phyloP scores from a whole-genome alignment of 129 eudicot species.

The Flaveria brownii region DNA sequence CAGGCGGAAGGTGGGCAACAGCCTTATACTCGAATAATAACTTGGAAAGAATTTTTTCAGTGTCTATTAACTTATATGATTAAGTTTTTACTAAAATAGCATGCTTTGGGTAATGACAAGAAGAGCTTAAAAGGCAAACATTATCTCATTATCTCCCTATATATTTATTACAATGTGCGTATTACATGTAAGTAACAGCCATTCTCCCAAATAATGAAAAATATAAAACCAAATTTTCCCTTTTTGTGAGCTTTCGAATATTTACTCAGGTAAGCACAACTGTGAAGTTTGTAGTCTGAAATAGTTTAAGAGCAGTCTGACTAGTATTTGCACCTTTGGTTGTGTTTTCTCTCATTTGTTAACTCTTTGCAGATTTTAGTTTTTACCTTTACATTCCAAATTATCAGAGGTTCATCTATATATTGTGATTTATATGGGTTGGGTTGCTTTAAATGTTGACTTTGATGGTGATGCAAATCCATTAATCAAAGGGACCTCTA shows the following conservation, averaged over 20 bases:
- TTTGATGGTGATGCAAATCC: neutral
- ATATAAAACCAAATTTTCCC: too few relatives aligned
- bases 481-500: too few relatives aligned
- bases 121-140: neutral
- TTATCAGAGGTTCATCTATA: neutral
- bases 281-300: too few relatives aligned
- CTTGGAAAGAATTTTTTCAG: neutral
- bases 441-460: neutral
- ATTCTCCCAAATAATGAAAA: neutral
- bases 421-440: conserved; percentile 7
- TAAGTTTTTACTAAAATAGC: neutral
- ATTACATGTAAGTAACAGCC: neutral
- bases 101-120: conserved; percentile 1
- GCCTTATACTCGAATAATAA: neutral
- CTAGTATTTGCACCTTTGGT: neutral
- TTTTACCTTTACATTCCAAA: neutral
- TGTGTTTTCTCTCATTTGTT: conserved; percentile 8
- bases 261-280: too few relatives aligned
- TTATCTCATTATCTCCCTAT: neutral
- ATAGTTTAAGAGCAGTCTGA: neutral
- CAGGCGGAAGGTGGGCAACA: neutral
- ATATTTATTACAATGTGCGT: neutral
- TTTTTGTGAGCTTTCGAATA: too few relatives aligned
- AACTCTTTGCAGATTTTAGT: neutral
- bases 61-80: neutral